A percentile compares a stretch with the other conserved stretches of the same genome.
Conservation (phyloP, 352 stramenopile genomes). For the Hyaloperonospora brassicae region DNA sequence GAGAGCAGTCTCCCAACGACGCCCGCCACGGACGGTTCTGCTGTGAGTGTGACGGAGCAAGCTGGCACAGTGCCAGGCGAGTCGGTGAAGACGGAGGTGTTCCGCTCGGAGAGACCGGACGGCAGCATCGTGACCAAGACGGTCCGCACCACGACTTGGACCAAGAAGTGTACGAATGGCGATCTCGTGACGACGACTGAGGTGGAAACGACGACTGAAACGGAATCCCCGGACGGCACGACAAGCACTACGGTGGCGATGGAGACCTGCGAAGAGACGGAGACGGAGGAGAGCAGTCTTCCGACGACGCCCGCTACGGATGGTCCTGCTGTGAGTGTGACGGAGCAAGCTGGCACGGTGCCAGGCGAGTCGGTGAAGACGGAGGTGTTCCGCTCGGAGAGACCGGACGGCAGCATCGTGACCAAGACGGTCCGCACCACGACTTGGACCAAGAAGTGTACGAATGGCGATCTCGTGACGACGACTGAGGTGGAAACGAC, state of each 20-base stretch:
- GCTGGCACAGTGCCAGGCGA: not conserved
- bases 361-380: no score
- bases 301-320: no score
- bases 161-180: constrained; percentile 3
- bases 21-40: not conserved
- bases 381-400: no score
- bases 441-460: no score
- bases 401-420: no score
- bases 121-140: constrained; percentile 16
- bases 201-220: constrained; percentile 13
- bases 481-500: no score
- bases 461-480: no score
- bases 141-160: constrained; percentile 8
- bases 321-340: constrained; percentile 1
- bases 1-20: constrained; percentile 5
- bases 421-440: no score
- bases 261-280: constrained; percentile 4
- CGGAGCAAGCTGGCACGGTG: constrained; percentile 3
- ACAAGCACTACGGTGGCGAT: constrained; percentile 9
- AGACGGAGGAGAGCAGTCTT: not conserved
- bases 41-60: constrained; percentile 5
- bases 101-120: constrained; percentile 10
- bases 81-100: constrained; percentile 11
- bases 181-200: constrained; percentile 10
- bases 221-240: constrained; percentile 9